Conservation (phyloP, 129 eudicot species). For the Calendula officinalis region DNA sequence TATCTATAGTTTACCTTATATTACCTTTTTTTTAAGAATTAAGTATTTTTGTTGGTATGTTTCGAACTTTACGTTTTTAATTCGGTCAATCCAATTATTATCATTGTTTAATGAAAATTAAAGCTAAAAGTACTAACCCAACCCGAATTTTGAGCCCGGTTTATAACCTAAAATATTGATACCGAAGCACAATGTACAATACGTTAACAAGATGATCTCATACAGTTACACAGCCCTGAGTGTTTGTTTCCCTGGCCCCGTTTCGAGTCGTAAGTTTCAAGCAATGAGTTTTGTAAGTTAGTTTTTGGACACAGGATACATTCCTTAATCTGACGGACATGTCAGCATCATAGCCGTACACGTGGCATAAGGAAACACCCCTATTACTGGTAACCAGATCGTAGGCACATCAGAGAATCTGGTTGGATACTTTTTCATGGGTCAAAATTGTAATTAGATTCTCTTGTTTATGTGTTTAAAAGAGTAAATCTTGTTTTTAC, state of each 20-base stretch:
- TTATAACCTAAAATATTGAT: too few species aligned
- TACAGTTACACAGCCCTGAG: too few species aligned
- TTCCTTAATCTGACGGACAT: slow-evolving; percentile 6
- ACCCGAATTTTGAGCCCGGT: too few species aligned
- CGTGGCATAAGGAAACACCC: slow-evolving; percentile 30
- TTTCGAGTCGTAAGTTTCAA: slow-evolving; percentile 10
- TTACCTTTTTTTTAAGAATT: too few species aligned
- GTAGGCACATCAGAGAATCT: slow-evolving; percentile 31
- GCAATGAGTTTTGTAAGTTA: background rate
- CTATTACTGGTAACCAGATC: slow-evolving; percentile 21
- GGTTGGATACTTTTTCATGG: slow-evolving; percentile 17
- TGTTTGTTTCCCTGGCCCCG: slow-evolving; percentile 6
- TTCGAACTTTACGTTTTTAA: too few species aligned
- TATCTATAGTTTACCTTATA: too few species aligned
- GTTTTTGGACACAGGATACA: slow-evolving; percentile 5
- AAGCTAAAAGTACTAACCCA: too few species aligned
- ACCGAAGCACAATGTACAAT: too few species aligned
- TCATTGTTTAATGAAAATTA: too few species aligned
- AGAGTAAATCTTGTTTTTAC: slow-evolving; percentile 31
- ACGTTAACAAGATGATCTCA: too few species aligned
- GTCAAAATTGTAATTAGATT: slow-evolving; percentile 18
- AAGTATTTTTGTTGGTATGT: too few species aligned
- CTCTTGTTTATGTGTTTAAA: slow-evolving; percentile 17
- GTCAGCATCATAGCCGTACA: slow-evolving; percentile 21
- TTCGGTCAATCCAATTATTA: too few species aligned